Evolutionary conservation across 2,329 filamentous ascomycete species (phyloP), one percentile per base, ranked within the genome.

Genomic region (Capronia epimyces): DNA sequence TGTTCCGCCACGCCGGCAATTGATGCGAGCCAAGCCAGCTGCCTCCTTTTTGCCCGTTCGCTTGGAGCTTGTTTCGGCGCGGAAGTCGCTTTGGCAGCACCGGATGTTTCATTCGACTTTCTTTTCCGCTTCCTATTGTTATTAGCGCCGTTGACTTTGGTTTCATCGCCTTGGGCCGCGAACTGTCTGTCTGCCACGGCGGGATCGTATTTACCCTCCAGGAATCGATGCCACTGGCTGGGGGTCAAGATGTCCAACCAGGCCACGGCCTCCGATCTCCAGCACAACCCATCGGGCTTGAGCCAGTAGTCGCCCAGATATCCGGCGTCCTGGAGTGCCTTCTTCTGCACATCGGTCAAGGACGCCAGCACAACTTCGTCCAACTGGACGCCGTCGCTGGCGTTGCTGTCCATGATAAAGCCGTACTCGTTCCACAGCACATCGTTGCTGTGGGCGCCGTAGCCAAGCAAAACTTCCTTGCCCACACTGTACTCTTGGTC

Each of bases 361-460:
- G 31, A 40, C 5, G 40, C 20, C 3, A 54, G 39, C 1, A 56
- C 41, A 18, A 55, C 13, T 12, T 32, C 27, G 31, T 59, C 56
- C 22, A 59, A 41, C 15, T 31, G 25, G 10, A 57, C 25, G 2
- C 39, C 42, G 27, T 59, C 56, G 18, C 40, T 24, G 4, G 32
- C n/a, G 43, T 56, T 56, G 8, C 31, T 15, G 12, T 46, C 39
- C 37, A 55, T 55, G 27, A 52, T 42, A 36, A 59, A 59, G 16
- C 56, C 56, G 34, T 59, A 60, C 36, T 60, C 57, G 12, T 37
- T 34, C 50, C 53, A 57, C 13, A 57, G 43, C 10, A 48, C 15
- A 36, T 60, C 57, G 37, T 60, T 60, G 12, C 25, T 41, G 22
- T 60, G 57, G 6, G 49, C 36, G 5, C 57, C 57, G 39, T 60